Conservation (phyloP, 371 early-diverging fungal genomes). For the Haplosporangium sp. region DNA sequence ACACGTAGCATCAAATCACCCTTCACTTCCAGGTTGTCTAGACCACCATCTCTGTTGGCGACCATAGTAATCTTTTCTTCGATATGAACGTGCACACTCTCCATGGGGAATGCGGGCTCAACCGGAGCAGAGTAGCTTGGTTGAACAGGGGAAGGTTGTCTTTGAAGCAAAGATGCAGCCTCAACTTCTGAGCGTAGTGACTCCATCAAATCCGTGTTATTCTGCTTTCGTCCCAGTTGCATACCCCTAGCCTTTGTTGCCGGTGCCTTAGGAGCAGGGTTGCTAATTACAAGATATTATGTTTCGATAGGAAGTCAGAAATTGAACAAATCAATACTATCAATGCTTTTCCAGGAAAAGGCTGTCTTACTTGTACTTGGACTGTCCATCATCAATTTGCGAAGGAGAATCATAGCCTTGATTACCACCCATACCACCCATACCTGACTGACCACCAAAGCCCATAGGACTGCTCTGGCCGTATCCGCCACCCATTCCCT, state of each 20-base stretch:
- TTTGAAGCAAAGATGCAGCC: constrained; percentile 55
- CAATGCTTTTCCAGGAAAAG: background rate
- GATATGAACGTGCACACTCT: constrained; percentile 87
- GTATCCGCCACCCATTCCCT: constrained; percentile 65
- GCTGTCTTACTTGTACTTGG: constrained; percentile 37
- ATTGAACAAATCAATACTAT: background rate
- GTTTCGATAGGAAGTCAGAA: background rate
- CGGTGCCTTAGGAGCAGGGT: constrained; percentile 55
- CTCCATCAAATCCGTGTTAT: constrained; percentile 80
- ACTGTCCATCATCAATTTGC: constrained; percentile 21
- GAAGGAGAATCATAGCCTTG: constrained; percentile 61
- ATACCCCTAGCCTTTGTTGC: constrained; percentile 85
- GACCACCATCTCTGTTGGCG: constrained; percentile 91
- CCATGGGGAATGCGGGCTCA: constrained; percentile 33
- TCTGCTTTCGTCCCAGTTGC: constrained; percentile 92
- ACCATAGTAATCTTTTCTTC: constrained; percentile 88
- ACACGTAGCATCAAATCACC: constrained; percentile 89
- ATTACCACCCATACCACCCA: constrained; percentile 56
- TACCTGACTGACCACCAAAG: constrained; percentile 56
- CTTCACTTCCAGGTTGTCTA: constrained; percentile 92
- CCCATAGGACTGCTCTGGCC: constrained; percentile 55
- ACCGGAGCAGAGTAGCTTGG: constrained; percentile 35
- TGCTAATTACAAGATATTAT: constrained; percentile 13
- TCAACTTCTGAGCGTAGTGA: constrained; percentile 85
- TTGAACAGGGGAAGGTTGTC: constrained; percentile 27